Conservation (phyloP, 116 monocot species). For the Iris pallida region DNA sequence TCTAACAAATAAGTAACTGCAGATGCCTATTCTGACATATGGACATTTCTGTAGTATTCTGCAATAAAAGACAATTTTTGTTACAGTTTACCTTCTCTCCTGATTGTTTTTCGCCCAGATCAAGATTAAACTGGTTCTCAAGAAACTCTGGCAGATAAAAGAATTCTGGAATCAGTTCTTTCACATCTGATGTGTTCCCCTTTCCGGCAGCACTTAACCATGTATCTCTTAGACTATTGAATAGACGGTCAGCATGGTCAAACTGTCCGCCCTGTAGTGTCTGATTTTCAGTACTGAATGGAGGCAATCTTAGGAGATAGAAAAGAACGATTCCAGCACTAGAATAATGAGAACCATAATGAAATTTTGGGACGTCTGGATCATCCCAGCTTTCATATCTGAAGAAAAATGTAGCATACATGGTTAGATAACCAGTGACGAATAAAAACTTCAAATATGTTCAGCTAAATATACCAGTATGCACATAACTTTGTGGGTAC, state of each 20-base stretch:
- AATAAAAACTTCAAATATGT: not conserved
- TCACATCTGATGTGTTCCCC: conserved; percentile 98
- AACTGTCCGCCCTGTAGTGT: conserved; percentile 97
- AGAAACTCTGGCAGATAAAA: conserved; percentile 99
- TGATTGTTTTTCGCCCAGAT: conserved; percentile 96
- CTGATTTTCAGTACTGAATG: conserved; percentile 89
- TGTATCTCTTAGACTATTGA: conserved; percentile 89
- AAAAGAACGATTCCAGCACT: conserved; percentile 99
- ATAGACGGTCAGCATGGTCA: conserved; percentile 97
- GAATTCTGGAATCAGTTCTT: conserved; percentile 98
- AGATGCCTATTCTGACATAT: no score
- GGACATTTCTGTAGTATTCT: no score
- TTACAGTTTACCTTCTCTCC: conserved; percentile 76
- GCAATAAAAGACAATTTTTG: not conserved
- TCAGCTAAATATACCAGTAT: no score
- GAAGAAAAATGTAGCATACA: conserved; percentile 10
- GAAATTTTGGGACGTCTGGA: conserved; percentile 98
- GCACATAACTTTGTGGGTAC: no score
- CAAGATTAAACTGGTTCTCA: conserved; percentile 82
- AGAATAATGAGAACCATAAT: conserved; percentile 99
- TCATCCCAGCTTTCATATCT: conserved; percentile 99
- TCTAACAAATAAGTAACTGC: no score
- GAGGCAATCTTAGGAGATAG: conserved; percentile 90
- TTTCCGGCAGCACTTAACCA: conserved; percentile 97
- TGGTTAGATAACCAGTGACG: not conserved